These are phyloP conservation scores for Fusarium stilboides DNA, from an alignment of 2,329 filamentous ascomycete genomes.

Conservation along the genomic window DNA sequence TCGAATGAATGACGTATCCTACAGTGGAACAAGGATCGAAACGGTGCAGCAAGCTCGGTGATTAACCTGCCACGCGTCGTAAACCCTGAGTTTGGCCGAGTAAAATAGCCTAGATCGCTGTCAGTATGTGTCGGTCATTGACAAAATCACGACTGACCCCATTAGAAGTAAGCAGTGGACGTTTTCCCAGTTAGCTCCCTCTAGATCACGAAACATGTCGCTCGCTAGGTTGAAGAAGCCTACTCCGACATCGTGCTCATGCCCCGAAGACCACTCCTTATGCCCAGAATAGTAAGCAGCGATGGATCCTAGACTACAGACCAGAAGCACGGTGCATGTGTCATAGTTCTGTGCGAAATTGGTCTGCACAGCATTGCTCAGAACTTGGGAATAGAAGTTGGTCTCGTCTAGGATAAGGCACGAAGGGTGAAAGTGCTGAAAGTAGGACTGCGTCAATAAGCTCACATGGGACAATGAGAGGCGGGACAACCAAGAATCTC, in stretches of 20 bases:
- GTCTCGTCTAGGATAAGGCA: constrained; percentile 30
- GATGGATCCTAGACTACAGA: constrained; percentile 19
- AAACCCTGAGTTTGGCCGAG: constrained; percentile 25
- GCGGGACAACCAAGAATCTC: constrained; percentile 24
- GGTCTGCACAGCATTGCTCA: constrained; percentile 1
- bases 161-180: constrained; percentile 32
- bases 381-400: constrained; percentile 19
- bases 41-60: constrained; percentile 33
- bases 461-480: constrained; percentile 22
- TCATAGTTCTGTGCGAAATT: constrained; percentile 3
- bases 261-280: constrained; percentile 11
- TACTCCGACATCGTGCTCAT: constrained; percentile 8
- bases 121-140: neutral
- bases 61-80: constrained; percentile 29
- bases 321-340: constrained; percentile 20
- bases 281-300: constrained; percentile 17
- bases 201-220: constrained; percentile 15
- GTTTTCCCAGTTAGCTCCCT: constrained; percentile 25
- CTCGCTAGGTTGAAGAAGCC: constrained; percentile 33
- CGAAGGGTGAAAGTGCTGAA: constrained; percentile 30
- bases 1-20: fast-evolving
- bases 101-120: constrained; percentile 25
- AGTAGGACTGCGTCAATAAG: constrained; percentile 25
- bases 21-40: constrained; percentile 28
- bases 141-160: constrained; percentile 13